Conservation (phyloP, 2,329 filamentous ascomycete genomes). For the Fusarium papillatum region DNA sequence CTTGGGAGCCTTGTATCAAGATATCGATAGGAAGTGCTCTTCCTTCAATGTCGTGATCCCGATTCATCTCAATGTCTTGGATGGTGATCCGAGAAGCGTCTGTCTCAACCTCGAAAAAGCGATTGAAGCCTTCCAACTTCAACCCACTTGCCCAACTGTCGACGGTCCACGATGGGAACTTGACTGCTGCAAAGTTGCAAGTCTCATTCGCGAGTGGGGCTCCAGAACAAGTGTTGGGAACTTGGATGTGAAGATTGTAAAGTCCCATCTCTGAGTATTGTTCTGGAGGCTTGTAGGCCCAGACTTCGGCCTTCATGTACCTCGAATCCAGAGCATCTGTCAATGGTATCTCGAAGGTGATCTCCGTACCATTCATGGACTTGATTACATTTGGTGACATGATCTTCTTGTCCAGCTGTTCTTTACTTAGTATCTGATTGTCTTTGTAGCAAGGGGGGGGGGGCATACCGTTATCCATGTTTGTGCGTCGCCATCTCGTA, state of each 20-base stretch:
- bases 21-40: conserved; percentile 34
- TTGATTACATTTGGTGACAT: conserved; percentile 26
- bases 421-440: not conserved
- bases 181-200: conserved; percentile 32
- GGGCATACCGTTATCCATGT: conserved; percentile 35
- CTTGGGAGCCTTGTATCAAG: conserved; percentile 31
- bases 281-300: conserved; percentile 23
- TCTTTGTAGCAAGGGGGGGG: fast-evolving
- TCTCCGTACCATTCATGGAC: conserved; percentile 21
- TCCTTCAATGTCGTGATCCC: conserved; percentile 21
- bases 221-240: conserved; percentile 27
- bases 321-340: conserved; percentile 29
- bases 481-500: conserved; percentile 19
- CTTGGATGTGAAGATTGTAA: conserved; percentile 15
- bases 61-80: conserved; percentile 22
- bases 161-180: conserved; percentile 34
- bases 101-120: conserved; percentile 24
- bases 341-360: conserved; percentile 32
- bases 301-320: conserved; percentile 25
- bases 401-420: conserved; percentile 20
- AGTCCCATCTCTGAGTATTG: conserved; percentile 33
- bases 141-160: conserved; percentile 37
- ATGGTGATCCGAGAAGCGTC: conserved; percentile 36
- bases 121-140: conserved; percentile 35
- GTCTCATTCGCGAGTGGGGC: not conserved